A percentile compares a stretch with the other conserved stretches of the same genome.
These are phyloP conservation scores for Verticillium nonalfalfae DNA, from an alignment of 2,329 filamentous ascomycete species.

Conservation along the genomic window DNA sequence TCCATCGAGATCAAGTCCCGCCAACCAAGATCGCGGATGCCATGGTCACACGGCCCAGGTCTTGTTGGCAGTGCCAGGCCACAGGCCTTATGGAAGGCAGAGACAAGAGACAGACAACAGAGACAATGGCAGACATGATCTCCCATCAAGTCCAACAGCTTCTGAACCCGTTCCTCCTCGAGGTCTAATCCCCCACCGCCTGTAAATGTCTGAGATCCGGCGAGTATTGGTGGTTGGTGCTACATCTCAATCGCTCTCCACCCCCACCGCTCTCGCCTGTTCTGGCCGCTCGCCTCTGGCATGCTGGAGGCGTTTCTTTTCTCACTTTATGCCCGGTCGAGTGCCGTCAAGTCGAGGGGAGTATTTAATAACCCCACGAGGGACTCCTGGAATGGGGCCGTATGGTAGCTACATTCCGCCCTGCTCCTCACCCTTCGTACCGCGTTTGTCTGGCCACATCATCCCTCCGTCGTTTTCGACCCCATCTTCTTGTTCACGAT, in stretches of 20 bases:
- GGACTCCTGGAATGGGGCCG: neutral
- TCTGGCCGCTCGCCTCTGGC: constrained; percentile 2
- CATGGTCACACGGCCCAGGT: constrained; percentile 8
- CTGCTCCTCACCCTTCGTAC: neutral
- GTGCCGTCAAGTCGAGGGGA: neutral
- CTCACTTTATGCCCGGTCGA: neutral
- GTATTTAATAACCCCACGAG: neutral
- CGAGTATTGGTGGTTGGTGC: constrained; percentile 12
- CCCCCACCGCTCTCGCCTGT: constrained; percentile 13
- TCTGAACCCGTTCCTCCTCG: constrained; percentile 5
- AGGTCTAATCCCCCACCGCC: constrained; percentile 5
- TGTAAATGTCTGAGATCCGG: constrained; percentile 12
- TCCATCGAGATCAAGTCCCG: constrained; percentile 12
- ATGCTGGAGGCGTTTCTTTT: constrained; percentile 9
- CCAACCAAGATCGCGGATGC: constrained; percentile 12
- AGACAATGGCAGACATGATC: neutral
- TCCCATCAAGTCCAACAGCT: constrained; percentile 1
- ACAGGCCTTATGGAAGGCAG: neutral
- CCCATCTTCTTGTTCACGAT: neutral
- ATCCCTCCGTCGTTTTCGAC: neutral
- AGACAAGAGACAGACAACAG: neutral
- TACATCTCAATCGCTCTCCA: neutral
- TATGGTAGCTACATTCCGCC: neutral
- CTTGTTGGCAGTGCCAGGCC: neutral
- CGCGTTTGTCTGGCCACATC: neutral